Conservation (phyloP, 192 early-diverging fungal species). For the Coemansia sp. region DNA sequence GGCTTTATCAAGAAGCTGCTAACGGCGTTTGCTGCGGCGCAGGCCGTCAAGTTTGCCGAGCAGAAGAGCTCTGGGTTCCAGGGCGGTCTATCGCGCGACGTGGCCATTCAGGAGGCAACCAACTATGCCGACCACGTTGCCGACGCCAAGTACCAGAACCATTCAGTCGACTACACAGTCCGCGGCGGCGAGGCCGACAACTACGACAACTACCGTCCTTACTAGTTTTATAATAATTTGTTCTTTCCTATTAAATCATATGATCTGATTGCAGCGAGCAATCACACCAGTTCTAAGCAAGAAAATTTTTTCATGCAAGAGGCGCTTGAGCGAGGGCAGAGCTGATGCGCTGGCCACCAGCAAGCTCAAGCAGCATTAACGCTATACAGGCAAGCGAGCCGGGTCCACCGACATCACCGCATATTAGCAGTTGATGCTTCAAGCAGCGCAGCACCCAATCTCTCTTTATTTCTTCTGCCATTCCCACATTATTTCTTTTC, state of each 20-base stretch:
- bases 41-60: slow-evolving; percentile 51
- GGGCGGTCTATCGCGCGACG: slow-evolving; percentile 40
- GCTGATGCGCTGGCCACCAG: slow-evolving; percentile 1
- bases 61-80: slow-evolving; percentile 47
- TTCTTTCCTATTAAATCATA: background rate
- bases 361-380: background rate
- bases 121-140: slow-evolving; percentile 14
- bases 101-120: slow-evolving; percentile 34
- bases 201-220: slow-evolving; percentile 11
- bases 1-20: slow-evolving; percentile 45
- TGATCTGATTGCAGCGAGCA: slow-evolving; percentile 1
- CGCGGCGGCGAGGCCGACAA: slow-evolving; percentile 26
- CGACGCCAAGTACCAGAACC: slow-evolving; percentile 19
- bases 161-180: slow-evolving; percentile 6
- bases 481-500: slow-evolving; percentile 3
- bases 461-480: slow-evolving; percentile 1
- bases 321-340: background rate
- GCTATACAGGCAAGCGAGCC: background rate
- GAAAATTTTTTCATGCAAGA: slow-evolving; percentile 1
- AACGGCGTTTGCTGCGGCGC: slow-evolving; percentile 47
- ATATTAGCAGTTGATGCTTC: background rate
- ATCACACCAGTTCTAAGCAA: background rate
- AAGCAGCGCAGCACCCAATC: slow-evolving; percentile 1
- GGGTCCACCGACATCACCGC: background rate
- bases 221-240: background rate